Evolutionary conservation across 352 stramenopile genomes (phyloP).

Genomic region (Phytophthora niederhauseri): DNA sequence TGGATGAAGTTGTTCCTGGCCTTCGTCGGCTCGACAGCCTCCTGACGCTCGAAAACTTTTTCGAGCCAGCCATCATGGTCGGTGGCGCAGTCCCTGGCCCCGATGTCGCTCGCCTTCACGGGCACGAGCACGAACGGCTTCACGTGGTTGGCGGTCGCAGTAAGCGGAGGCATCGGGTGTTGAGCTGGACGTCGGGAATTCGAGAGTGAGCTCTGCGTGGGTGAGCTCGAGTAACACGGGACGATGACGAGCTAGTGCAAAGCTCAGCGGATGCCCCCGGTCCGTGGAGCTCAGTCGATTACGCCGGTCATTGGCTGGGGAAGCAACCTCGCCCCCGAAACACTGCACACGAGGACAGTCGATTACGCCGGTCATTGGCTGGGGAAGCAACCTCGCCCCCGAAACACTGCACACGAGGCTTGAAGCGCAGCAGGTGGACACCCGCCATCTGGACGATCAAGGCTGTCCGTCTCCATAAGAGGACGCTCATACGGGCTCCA

Average conservation of each 20-base stretch:
- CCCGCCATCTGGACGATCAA: conserved; percentile 18
- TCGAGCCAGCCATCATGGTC: conserved; percentile 24
- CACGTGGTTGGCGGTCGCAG: conserved; percentile 10
- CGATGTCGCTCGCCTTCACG: conserved; percentile 11
- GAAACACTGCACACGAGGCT: conserved; percentile 7
- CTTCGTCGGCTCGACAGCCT: conserved; percentile 5
- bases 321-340: not conserved
- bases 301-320: conserved; percentile 15
- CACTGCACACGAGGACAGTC: conserved; percentile 4
- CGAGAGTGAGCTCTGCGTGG: conserved; percentile 16
- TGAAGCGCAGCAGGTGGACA: conserved; percentile 13
- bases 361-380: conserved; percentile 28
- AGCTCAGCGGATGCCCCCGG: conserved; percentile 17
- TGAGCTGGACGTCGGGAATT: conserved; percentile 17
- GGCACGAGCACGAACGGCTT: conserved; percentile 19
- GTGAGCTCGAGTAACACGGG: not conserved
- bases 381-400: not conserved
- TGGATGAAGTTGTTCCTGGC: conserved; percentile 32
- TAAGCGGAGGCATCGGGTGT: conserved; percentile 19
- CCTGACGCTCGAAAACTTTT: conserved; percentile 25
- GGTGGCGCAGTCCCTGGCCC: not conserved
- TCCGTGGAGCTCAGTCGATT: conserved; percentile 17
- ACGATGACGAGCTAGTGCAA: conserved; percentile 20
- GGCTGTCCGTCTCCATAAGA: conserved; percentile 16
- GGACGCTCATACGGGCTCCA: not conserved